phyloP scores from a whole-genome alignment of 371 early-diverging fungal species.

The Mortierella sp. region DNA sequence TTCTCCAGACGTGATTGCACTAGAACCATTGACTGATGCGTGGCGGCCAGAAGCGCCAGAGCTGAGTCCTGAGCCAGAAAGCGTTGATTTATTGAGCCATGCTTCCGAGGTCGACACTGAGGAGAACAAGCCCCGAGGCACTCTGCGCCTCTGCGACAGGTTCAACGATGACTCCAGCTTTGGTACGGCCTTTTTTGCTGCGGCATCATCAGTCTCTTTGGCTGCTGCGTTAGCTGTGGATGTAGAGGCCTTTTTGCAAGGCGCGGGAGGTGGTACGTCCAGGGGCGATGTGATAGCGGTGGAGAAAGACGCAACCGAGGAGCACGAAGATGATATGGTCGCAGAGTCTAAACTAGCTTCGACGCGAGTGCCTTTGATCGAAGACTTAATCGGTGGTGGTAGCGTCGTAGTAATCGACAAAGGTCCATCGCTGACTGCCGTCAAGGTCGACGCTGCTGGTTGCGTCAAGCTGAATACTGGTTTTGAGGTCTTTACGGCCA shows the following conservation, averaged over 20 bases:
- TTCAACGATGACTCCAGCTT: neutral
- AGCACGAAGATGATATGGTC: constrained; percentile 2
- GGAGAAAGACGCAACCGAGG: constrained; percentile 15
- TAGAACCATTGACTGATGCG: no score
- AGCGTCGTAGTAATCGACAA: constrained; percentile 18
- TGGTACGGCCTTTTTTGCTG: neutral
- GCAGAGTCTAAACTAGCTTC: neutral
- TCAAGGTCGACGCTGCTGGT: constrained; percentile 2
- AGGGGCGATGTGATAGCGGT: constrained; percentile 14
- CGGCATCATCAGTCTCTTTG: neutral
- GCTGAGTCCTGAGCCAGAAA: neutral
- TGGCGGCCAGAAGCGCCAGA: neutral
- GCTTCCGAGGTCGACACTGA: neutral
- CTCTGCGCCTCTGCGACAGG: constrained; percentile 19
- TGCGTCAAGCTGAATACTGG: neutral
- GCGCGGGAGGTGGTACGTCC: neutral
- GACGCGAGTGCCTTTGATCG: neutral
- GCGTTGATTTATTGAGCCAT: neutral
- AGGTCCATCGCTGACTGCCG: constrained; percentile 27
- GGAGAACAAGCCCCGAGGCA: constrained; percentile 43
- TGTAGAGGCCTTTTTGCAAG: neutral
- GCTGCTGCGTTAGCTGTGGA: neutral
- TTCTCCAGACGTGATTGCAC: no score
- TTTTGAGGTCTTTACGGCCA: neutral
- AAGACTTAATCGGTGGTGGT: neutral